These are phyloP conservation scores for Fusarium sp. DNA, from an alignment of 2,329 filamentous ascomycete species.

Conservation along the genomic window DNA sequence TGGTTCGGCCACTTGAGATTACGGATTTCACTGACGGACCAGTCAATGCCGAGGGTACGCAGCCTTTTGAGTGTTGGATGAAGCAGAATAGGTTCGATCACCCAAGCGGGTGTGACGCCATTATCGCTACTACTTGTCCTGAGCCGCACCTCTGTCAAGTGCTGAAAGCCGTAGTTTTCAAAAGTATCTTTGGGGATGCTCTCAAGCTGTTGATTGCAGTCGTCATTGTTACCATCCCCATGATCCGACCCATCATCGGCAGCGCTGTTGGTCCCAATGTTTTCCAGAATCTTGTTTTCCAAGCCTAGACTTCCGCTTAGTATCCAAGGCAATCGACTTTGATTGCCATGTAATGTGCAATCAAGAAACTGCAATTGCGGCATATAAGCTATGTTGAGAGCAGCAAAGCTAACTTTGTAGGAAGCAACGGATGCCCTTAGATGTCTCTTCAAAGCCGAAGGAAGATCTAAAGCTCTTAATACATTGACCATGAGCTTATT, in stretches of 20 bases:
- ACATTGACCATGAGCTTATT: neutral
- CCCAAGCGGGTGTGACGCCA: fast-evolving
- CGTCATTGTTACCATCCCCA: neutral
- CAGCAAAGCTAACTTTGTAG: neutral
- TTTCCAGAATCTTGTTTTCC: neutral
- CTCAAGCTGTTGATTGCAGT: neutral
- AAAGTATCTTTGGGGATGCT: fast-evolving
- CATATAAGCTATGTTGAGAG: constrained; percentile 8
- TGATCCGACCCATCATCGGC: neutral
- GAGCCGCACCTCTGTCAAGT: constrained; percentile 18
- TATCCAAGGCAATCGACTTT: neutral
- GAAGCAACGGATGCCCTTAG: fast-evolving
- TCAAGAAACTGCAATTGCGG: constrained; percentile 8
- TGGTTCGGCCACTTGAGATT: neutral
- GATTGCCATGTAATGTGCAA: fast-evolving
- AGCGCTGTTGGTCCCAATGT: neutral
- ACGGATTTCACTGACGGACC: neutral
- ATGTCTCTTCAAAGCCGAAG: neutral
- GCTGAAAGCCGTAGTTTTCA: neutral
- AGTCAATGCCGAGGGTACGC: neutral
- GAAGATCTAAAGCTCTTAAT: neutral
- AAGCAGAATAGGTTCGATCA: neutral
- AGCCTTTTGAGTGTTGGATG: neutral
- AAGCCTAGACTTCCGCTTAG: neutral
- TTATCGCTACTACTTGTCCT: fast-evolving